Percentiles rank a stretch among this genome's conserved stretches.
Evolutionary conservation across 768 basidiomycete genomes (phyloP).

Genomic region (Lactarius evosmus): DNA sequence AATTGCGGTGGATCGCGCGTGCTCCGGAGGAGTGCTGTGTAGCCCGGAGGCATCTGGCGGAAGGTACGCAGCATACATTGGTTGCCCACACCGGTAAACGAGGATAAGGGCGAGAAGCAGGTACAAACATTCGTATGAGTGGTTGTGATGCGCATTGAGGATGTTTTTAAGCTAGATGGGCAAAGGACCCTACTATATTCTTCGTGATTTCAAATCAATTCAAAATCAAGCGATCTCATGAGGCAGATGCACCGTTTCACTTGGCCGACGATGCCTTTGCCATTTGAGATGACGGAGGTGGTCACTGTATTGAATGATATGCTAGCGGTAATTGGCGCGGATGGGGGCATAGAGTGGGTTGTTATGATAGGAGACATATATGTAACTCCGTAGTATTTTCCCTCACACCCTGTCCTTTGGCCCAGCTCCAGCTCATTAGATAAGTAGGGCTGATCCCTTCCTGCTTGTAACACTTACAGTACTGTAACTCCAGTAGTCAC

Average conservation of each 20-base stretch:
- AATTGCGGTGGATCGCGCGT: conserved; percentile 66
- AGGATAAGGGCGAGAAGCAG: neutral
- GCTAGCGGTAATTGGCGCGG: conserved; percentile 51
- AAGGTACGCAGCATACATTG: conserved; percentile 92
- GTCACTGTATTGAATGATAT: conserved; percentile 90
- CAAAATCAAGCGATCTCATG: neutral
- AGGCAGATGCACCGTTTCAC: conserved; percentile 66
- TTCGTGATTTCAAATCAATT: conserved; percentile 33
- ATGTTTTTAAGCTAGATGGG: conserved; percentile 89
- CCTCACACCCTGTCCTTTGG: too few species aligned
- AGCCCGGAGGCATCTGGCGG: conserved; percentile 80
- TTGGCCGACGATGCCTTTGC: conserved; percentile 78
- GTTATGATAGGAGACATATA: conserved; percentile 86
- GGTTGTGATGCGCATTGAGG: conserved; percentile 78
- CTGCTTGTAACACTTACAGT: too few species aligned
- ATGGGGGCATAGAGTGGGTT: conserved; percentile 38
- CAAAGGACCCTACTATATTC: conserved; percentile 91
- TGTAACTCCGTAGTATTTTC: too few species aligned
- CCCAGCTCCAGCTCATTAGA: too few species aligned
- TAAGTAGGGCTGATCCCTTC: too few species aligned
- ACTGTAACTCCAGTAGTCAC: too few species aligned
- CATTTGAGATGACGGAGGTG: conserved; percentile 84
- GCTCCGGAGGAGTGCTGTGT: conserved; percentile 56
- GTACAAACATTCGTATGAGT: conserved; percentile 68
- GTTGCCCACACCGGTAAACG: conserved; percentile 1